Base-by-base conservation (phyloP, 2,329 filamentous ascomycete species). In the Alternaria panax region DNA sequence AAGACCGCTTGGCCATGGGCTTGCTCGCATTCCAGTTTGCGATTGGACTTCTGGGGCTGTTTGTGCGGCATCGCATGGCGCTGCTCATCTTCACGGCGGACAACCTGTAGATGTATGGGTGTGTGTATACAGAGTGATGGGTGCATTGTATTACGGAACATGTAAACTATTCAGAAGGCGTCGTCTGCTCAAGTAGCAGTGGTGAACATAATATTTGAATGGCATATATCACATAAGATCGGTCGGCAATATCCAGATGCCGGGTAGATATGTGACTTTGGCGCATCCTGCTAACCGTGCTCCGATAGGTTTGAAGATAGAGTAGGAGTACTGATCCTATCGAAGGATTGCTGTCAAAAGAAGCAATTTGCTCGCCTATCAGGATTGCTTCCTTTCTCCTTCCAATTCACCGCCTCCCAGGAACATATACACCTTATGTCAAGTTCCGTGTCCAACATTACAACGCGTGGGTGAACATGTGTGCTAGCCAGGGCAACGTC, bases 21-120 rank as follows among this genome's bases (percentile, higher is more conserved):
- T 85, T 99, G 61, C 86, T 95, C 45, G 80, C 81, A n/a, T 85
- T 97, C 79, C 95, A 99, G 82, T 82, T 87, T 16, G 78, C 84
- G 5, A 86, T 91, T 63, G 95, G 95, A 7, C 77, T 96, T n/a
- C 80, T 92, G 41, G 95, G 93, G 20, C 81, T 99, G 60, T 92
- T 97, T 73, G 87, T 93, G 54, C 84, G 95, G 67, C 95, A 99
- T 81, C 88, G 87, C 63, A 86, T 97, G 66, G 95, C 95, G 43
- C 81, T 96, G 72, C 83, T 95, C 67, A 87, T 99, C 67, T 99
- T 99, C 83, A 90, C 90, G 76, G 88, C 91, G 75, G 95, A 99
- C 80, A 99, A 99, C 63, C 71, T 69, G 74, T 77, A 71, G 63
- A 51, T 41, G 18, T 28, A 45, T 22, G 20, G 32, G 28, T 8